phyloP scores from a whole-genome alignment of 257 asterid genomes.

The Henckelia pumila region DNA sequence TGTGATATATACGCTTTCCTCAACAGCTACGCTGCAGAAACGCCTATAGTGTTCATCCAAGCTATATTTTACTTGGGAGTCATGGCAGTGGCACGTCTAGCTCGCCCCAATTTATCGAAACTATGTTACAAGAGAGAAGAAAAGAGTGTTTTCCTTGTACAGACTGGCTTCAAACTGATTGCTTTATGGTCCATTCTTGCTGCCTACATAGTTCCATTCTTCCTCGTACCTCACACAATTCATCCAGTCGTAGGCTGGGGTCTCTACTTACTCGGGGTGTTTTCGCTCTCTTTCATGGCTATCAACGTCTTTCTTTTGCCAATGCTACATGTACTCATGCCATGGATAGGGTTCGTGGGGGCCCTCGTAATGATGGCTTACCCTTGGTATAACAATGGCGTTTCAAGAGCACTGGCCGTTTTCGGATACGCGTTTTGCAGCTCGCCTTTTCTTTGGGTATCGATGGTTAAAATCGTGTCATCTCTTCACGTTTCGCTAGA shows the following conservation, averaged over 20 bases:
- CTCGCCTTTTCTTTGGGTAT: conserved; percentile 56
- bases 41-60: conserved; percentile 55
- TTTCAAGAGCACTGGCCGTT: conserved; percentile 65
- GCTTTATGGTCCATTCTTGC: conserved; percentile 72
- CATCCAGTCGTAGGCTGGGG: conserved; percentile 89
- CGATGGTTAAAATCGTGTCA: conserved; percentile 53
- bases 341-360: conserved; percentile 63
- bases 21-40: conserved; percentile 65
- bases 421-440: conserved; percentile 74
- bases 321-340: conserved; percentile 57
- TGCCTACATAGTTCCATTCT: conserved; percentile 63
- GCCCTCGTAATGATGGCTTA: conserved; percentile 72
- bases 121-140: conserved; percentile 67
- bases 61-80: conserved; percentile 59
- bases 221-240: conserved; percentile 66
- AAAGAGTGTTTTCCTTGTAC: conserved; percentile 56
- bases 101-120: conserved; percentile 73
- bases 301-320: conserved; percentile 63
- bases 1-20: background rate
- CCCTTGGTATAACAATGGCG: conserved; percentile 80
- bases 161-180: conserved; percentile 56
- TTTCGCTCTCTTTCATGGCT: conserved; percentile 56
- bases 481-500: conserved; percentile 59
- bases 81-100: conserved; percentile 61
- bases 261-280: conserved; percentile 64